phyloP scores from a whole-genome alignment of 2,329 filamentous ascomycete genomes.

The Davidsoniella eucalypti region DNA sequence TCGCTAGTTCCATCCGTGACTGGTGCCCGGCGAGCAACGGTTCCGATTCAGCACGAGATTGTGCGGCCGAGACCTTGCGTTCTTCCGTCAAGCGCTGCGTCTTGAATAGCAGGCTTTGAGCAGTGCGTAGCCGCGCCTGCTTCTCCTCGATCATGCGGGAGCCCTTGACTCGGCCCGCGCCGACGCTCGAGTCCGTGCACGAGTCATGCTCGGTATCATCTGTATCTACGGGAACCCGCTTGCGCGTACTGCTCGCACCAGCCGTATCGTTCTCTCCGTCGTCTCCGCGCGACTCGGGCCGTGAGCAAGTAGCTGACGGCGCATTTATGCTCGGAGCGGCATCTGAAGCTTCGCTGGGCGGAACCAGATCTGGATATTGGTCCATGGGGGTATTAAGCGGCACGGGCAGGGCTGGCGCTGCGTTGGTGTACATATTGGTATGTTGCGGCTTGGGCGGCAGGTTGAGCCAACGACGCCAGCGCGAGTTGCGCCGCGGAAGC shows the following conservation, averaged over 20 bases:
- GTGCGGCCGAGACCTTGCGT: background rate
- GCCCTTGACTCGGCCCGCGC: slow-evolving; percentile 13
- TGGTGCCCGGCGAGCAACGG: no score
- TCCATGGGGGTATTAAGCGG: slow-evolving; percentile 7
- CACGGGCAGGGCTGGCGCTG: slow-evolving; percentile 12
- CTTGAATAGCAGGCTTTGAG: slow-evolving; percentile 23
- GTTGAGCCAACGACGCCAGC: slow-evolving; percentile 13
- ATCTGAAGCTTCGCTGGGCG: background rate
- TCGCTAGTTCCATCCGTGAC: no score
- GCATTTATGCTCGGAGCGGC: slow-evolving; percentile 2
- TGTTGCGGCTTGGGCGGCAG: slow-evolving; percentile 12
- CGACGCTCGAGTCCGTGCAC: slow-evolving; percentile 16
- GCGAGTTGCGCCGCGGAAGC: slow-evolving; percentile 14
- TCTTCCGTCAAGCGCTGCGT: slow-evolving; percentile 12
- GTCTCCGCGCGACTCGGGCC: background rate
- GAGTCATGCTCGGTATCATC: slow-evolving; percentile 16
- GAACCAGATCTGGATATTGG: slow-evolving; percentile 1
- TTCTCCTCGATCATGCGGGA: slow-evolving; percentile 20
- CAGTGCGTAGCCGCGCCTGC: slow-evolving; percentile 25
- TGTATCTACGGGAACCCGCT: slow-evolving; percentile 13
- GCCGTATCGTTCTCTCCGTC: slow-evolving; percentile 4
- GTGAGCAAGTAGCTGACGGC: slow-evolving; percentile 7
- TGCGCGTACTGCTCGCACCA: slow-evolving; percentile 14
- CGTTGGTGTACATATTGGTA: slow-evolving; percentile 13
- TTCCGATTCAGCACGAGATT: no score